These are phyloP conservation scores for Pseudogymnoascus sp. DNA, from an alignment of 2,329 filamentous ascomycete species.

Conservation along the genomic window DNA sequence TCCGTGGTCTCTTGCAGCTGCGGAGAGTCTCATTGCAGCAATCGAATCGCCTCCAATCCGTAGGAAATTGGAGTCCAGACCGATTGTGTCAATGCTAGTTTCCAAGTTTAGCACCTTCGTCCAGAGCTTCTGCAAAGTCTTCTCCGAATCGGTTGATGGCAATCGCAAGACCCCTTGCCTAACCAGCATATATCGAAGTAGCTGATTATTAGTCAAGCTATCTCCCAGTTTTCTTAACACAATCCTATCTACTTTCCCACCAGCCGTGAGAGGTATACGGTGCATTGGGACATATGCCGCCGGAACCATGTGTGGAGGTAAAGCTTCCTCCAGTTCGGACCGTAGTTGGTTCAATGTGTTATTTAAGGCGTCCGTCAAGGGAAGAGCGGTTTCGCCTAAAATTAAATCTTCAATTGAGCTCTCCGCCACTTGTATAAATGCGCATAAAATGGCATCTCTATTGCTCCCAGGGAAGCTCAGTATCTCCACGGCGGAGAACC, in stretches of 20 bases:
- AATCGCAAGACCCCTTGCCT: not conserved
- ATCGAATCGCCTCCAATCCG: conserved; percentile 38
- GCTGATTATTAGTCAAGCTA: not conserved
- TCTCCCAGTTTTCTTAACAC: not conserved
- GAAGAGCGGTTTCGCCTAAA: not conserved
- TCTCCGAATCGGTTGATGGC: conserved; percentile 16
- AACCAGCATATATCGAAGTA: not conserved
- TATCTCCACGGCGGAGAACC: not conserved
- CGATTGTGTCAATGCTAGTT: conserved; percentile 20
- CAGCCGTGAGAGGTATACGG: conserved; percentile 12
- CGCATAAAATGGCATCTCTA: not conserved
- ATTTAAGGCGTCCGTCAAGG: not conserved
- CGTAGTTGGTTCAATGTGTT: not conserved
- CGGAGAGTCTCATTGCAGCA: conserved; percentile 35
- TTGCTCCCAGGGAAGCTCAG: not conserved
- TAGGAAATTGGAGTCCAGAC: conserved; percentile 30
- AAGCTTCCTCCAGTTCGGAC: not conserved
- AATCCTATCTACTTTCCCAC: conserved; percentile 14
- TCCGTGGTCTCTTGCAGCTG: conserved; percentile 19
- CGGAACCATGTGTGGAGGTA: conserved; percentile 15
- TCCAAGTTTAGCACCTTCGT: conserved; percentile 33
- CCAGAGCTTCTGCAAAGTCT: conserved; percentile 31
- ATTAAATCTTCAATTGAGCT: not conserved
- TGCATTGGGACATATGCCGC: conserved; percentile 12
- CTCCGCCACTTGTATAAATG: not conserved